These are phyloP conservation scores for Rhodosorus marinus DNA, from an alignment of 23 red algal genomes.

Conservation along the genomic window DNA sequence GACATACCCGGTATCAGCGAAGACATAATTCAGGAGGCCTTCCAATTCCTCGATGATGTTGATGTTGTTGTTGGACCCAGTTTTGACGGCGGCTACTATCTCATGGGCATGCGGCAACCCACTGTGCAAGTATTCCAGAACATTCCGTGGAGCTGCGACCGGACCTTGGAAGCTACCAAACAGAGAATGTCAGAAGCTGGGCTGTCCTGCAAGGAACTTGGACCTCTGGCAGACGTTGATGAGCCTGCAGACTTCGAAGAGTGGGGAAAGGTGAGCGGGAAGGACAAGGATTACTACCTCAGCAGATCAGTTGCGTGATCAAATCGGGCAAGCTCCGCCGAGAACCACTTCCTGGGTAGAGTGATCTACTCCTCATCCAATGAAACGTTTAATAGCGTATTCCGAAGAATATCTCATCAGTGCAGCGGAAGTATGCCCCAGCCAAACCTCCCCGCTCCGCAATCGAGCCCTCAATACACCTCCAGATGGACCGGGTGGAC, in stretches of 20 bases:
- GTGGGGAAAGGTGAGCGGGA: background rate
- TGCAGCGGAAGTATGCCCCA: background rate
- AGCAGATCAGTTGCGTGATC: too few relatives aligned
- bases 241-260: conserved; percentile 19
- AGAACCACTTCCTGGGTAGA: too few relatives aligned
- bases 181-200: background rate
- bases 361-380: too few relatives aligned
- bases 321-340: too few relatives aligned
- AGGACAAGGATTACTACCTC: too few relatives aligned
- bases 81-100: conserved; percentile 77
- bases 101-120: conserved; percentile 39
- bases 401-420: too few relatives aligned
- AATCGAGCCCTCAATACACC: background rate
- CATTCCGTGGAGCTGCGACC: conserved; percentile 38
- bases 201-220: conserved; percentile 3
- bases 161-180: conserved; percentile 6
- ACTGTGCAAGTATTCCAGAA: conserved; percentile 11
- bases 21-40: too few relatives aligned
- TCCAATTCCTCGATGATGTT: conserved; percentile 16
- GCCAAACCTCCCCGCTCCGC: background rate
- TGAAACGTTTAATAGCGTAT: too few relatives aligned
- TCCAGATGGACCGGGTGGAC: too few relatives aligned
- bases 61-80: conserved; percentile 74
- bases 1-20: too few relatives aligned
- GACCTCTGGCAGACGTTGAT: conserved; percentile 46